These are phyloP conservation scores for Dipteronia dyeriana DNA, from an alignment of 345 rosid species.

Conservation along the genomic window DNA sequence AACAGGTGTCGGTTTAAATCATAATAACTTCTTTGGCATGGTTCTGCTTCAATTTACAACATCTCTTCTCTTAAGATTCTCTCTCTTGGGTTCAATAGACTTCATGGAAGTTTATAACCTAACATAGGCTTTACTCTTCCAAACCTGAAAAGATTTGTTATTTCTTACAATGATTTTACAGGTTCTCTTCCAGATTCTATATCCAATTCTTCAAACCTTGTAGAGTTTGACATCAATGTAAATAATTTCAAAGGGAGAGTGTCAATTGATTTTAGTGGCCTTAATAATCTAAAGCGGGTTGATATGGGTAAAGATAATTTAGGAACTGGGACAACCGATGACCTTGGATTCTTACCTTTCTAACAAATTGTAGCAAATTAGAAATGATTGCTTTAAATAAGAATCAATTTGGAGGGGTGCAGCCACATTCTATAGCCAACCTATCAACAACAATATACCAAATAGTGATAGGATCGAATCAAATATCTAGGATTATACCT, in stretches of 20 bases:
- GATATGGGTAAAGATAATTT: neutral
- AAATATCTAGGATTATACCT: slow-evolving; percentile 1
- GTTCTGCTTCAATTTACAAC: slow-evolving; percentile 22
- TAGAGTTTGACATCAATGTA: accelerated
- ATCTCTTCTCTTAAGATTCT: neutral
- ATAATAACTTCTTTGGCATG: neutral
- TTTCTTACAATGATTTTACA: neutral
- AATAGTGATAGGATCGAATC: neutral
- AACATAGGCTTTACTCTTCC: slow-evolving; percentile 24
- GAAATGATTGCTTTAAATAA: accelerated
- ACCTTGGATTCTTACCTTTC: slow-evolving; percentile 15
- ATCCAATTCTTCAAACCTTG: slow-evolving; percentile 22
- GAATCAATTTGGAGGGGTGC: slow-evolving; percentile 20
- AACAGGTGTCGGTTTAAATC: accelerated
- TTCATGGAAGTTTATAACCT: slow-evolving; percentile 17
- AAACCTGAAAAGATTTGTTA: neutral
- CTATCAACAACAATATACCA: accelerated
- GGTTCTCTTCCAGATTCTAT: slow-evolving; percentile 25
- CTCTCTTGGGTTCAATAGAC: neutral
- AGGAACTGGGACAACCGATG: neutral
- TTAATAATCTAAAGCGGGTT: neutral
- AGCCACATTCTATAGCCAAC: slow-evolving; percentile 10
- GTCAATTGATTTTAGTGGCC: slow-evolving; percentile 9
- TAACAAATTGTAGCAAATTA: slow-evolving; percentile 8
- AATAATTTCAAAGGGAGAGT: neutral